Base-by-base conservation (phyloP, 257 asterid genomes). In the Plantago major region DNA sequence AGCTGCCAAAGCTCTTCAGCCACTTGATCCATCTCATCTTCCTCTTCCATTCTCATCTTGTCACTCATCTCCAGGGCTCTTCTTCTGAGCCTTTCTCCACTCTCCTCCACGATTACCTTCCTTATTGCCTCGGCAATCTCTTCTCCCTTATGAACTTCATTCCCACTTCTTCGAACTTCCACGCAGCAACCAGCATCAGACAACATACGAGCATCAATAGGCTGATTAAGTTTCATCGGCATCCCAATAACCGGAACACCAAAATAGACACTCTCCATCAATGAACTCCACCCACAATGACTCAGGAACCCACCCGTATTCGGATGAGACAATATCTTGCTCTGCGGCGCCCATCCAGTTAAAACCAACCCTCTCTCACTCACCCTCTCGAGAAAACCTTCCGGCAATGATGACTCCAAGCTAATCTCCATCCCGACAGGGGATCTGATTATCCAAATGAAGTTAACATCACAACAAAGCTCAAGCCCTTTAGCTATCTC, bases 201-300 rank as follows among this genome's bases (percentile, higher is more conserved):
- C 58, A 33, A 1, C 37, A 82, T 46, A 64, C 65, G 62, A 11
- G 73, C 72, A 33, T 64, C 61, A 33, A 71, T 26, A 10, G 75
- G 78, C 53, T 67, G 74, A 6, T 76, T 74, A 1, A 67, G 28
- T 73, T 72, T 81, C 46, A 81, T 10, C 13, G 77, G 70, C 42
- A 70, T 11, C 7, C 65, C 76, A 46, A 78, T 64, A 26, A 74
- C 51, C 30, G 83, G 79, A n/a, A 71, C 75, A 37, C 77, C 83
- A 62, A 74, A 70, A 16, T 66, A 66, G 33, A 67, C 46, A 18
- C 79, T 70, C 52, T 77, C 83, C 6, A 72, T 64, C 1, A 63
- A 52, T 0, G 86, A 77, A 55, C 75, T 77, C 79, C 67, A 62
- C 3, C 86, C 86, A 55, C 86, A 77, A 46, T 80, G 83, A 38